These are phyloP conservation scores for Cytospora leucostoma DNA, from an alignment of 2,329 filamentous ascomycete genomes.

Conservation along the genomic window DNA sequence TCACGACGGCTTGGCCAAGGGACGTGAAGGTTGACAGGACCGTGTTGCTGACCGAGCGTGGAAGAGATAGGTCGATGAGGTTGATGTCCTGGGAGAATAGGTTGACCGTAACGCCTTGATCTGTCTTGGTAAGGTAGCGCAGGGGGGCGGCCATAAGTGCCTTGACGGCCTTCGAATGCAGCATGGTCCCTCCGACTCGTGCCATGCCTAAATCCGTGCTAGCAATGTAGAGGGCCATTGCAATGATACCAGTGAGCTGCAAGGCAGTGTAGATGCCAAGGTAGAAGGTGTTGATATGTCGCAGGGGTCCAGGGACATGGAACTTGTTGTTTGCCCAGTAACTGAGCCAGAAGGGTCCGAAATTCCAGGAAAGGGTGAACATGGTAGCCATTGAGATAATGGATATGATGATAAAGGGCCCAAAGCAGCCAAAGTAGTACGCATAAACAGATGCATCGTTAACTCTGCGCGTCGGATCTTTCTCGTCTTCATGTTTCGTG, in stretches of 20 bases:
- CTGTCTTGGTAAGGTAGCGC: constrained; percentile 40
- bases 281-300: constrained; percentile 34
- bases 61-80: constrained; percentile 31
- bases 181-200: constrained; percentile 28
- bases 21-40: constrained; percentile 28
- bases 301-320: constrained; percentile 1
- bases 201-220: constrained; percentile 31
- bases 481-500: neutral
- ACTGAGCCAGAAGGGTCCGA: constrained; percentile 26
- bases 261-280: constrained; percentile 36
- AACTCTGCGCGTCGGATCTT: constrained; percentile 5
- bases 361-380: constrained; percentile 16
- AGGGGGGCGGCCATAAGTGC: constrained; percentile 39
- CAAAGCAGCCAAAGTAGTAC: constrained; percentile 22
- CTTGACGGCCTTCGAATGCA: constrained; percentile 36
- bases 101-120: constrained; percentile 40
- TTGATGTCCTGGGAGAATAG: constrained; percentile 43
- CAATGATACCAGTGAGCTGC: constrained; percentile 29
- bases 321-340: constrained; percentile 28
- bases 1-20: constrained; percentile 42
- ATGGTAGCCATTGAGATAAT: constrained; percentile 6
- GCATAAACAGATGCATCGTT: constrained; percentile 16
- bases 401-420: constrained; percentile 8
- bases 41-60: constrained; percentile 29
- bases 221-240: constrained; percentile 31